These are phyloP conservation scores for Gigaspora rosea DNA, from an alignment of 192 early-diverging fungal species.

Conservation along the genomic window DNA sequence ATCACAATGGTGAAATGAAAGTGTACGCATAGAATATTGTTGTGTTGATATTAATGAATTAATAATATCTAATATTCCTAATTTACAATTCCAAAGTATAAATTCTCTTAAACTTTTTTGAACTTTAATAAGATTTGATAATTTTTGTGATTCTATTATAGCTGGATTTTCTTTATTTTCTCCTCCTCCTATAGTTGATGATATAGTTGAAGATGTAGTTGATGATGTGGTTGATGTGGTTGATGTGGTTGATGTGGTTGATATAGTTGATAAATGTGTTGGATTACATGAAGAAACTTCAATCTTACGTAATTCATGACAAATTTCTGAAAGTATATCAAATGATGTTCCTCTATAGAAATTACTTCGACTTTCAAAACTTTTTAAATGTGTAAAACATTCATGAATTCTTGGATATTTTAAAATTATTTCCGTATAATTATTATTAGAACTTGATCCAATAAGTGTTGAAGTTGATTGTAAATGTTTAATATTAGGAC, in stretches of 20 bases:
- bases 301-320: neutral
- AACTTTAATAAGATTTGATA: neutral
- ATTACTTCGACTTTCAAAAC: neutral
- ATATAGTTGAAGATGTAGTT: no score
- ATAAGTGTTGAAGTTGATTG: neutral
- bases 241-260: no score
- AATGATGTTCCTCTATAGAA: neutral
- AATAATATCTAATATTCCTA: neutral
- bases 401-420: neutral
- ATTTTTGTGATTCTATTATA: neutral
- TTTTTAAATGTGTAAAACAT: neutral
- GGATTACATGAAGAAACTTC: constrained; percentile 1
- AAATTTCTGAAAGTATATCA: neutral
- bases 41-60: neutral
- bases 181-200: no score
- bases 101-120: neutral
- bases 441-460: neutral
- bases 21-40: neutral
- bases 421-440: neutral
- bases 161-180: neutral
- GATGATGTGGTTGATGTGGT: no score
- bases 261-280: neutral
- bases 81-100: neutral
- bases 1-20: neutral
- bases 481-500: neutral